These are phyloP conservation scores for Erysimum pusillum DNA, from an alignment of 441 rosid genomes.

Conservation along the genomic window DNA sequence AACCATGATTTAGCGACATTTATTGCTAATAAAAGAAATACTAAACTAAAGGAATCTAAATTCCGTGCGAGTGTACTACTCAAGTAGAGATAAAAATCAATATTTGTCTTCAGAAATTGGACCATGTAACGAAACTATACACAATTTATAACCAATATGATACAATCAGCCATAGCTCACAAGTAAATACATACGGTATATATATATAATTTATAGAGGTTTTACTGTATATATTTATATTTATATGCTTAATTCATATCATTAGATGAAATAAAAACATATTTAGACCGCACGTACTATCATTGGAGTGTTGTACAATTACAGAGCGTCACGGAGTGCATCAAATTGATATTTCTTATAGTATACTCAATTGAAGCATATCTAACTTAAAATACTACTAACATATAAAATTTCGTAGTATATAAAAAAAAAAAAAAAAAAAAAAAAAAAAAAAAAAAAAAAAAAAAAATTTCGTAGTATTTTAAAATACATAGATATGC, in stretches of 20 bases:
- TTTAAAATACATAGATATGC: background rate
- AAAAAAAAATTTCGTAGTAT: too few species aligned
- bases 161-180: background rate
- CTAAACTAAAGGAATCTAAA: background rate
- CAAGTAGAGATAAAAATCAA: background rate
- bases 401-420: too few species aligned
- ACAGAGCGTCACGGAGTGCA: background rate
- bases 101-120: background rate
- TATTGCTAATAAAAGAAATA: background rate
- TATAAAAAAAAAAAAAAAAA: too few species aligned
- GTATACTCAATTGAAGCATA: background rate
- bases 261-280: background rate
- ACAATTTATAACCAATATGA: background rate
- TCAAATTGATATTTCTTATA: background rate
- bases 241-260: slow-evolving; percentile 1
- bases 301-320: background rate
- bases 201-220: too few species aligned
- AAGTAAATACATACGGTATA: too few species aligned
- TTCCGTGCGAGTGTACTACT: background rate
- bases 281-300: slow-evolving; percentile 29
- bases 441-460: too few species aligned
- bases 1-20: slow-evolving; percentile 1
- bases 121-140: background rate
- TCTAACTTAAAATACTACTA: slow-evolving; percentile 8
- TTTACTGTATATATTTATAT: too few species aligned